Percentiles rank a stretch among this genome's conserved stretches.
Conservation (phyloP, 2,329 filamentous ascomycete species). For the Monosporascus sp. region DNA sequence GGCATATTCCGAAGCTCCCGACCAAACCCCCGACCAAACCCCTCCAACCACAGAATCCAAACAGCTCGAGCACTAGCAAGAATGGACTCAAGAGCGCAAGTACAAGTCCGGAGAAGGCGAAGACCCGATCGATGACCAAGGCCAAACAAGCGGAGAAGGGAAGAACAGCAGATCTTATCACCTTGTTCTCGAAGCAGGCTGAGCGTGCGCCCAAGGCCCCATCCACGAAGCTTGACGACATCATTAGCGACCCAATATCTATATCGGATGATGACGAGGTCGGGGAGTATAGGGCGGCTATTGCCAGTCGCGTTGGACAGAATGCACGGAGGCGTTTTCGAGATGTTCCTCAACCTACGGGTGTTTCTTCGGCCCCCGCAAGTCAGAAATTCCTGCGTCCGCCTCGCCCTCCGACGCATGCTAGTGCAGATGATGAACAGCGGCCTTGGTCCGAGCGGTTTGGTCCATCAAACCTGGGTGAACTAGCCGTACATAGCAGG, state of each 20-base stretch:
- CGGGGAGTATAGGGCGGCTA: slow-evolving; percentile 43
- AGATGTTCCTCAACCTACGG: slow-evolving; percentile 27
- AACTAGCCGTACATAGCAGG: slow-evolving; percentile 90
- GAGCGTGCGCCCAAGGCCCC: slow-evolving; percentile 39
- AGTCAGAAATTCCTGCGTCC: slow-evolving; percentile 52
- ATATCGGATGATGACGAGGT: slow-evolving; percentile 60
- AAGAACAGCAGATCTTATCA: slow-evolving; percentile 52
- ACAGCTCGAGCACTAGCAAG: slow-evolving; percentile 14
- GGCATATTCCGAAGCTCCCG: slow-evolving; percentile 16
- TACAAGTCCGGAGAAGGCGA: slow-evolving; percentile 43
- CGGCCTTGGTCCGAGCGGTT: slow-evolving; percentile 88
- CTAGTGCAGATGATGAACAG: slow-evolving; percentile 45
- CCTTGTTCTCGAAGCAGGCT: slow-evolving; percentile 58
- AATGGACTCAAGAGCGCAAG: slow-evolving; percentile 33
- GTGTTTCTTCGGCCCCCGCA: slow-evolving; percentile 16
- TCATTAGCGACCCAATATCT: slow-evolving; percentile 53
- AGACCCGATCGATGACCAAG: slow-evolving; percentile 18
- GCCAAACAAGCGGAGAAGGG: slow-evolving; percentile 44
- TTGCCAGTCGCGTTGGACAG: slow-evolving; percentile 50
- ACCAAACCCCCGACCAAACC: slow-evolving; percentile 18
- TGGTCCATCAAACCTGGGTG: slow-evolving; percentile 67
- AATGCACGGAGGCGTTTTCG: slow-evolving; percentile 51
- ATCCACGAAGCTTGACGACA: slow-evolving; percentile 39
- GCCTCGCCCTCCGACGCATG: slow-evolving; percentile 22
- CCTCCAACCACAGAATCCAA: slow-evolving; percentile 20